phyloP scores from a whole-genome alignment of 176 grass and related monocot species.

The Lolium perenne region DNA sequence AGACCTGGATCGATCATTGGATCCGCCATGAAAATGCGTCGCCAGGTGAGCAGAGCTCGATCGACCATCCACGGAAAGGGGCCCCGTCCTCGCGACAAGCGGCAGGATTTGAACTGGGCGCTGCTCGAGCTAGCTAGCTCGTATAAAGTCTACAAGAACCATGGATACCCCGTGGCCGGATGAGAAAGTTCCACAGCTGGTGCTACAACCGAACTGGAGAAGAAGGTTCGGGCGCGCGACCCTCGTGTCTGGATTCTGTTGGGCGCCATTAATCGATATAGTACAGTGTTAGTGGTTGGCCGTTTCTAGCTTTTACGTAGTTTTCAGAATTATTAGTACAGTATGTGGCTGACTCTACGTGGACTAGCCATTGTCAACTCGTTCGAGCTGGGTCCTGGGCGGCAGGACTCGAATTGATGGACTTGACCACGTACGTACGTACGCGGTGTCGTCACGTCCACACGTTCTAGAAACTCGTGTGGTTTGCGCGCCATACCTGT shows the following conservation, averaged over 20 bases:
- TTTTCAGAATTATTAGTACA: conserved; percentile 32
- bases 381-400: background rate
- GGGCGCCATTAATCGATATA: background rate
- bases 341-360: conserved; percentile 29
- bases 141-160: background rate
- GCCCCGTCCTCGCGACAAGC: background rate
- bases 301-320: conserved; percentile 25
- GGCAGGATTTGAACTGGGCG: background rate
- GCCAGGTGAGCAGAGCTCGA: background rate
- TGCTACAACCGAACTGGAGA: background rate
- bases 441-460: background rate
- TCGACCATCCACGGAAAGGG: background rate
- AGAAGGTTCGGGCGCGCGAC: background rate
- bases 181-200: background rate
- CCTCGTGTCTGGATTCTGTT: conserved; percentile 20
- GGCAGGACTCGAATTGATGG: background rate
- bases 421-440: background rate
- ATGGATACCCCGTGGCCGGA: background rate
- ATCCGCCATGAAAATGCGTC: background rate
- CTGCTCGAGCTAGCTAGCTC: background rate
- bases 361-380: conserved; percentile 19
- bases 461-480: conserved; percentile 7
- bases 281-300: conserved; percentile 26
- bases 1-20: background rate
- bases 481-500: too few relatives aligned